phyloP scores from a whole-genome alignment of 257 asterid species.

The Solanum sitiens region DNA sequence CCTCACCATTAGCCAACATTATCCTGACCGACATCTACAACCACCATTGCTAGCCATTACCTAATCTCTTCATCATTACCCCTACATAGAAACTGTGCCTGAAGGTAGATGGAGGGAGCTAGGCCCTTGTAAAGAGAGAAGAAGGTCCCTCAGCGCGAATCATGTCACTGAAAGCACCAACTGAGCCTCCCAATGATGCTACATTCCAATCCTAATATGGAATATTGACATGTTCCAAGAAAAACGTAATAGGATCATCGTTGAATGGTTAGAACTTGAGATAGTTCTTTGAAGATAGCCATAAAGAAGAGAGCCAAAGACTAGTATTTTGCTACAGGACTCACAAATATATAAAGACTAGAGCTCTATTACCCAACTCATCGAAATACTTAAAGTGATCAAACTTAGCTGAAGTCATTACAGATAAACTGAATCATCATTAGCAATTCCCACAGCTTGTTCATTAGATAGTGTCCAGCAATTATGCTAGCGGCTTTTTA shows the following conservation, averaged over 20 bases:
- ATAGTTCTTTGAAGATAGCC: neutral
- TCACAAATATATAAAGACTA: neutral
- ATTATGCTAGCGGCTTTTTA: neutral
- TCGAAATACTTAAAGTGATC: neutral
- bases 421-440: neutral
- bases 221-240: neutral
- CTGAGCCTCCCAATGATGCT: conserved; percentile 86
- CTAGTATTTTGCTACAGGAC: neutral
- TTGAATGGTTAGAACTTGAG: neutral
- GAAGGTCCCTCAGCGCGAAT: conserved; percentile 65
- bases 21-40: neutral
- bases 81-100: conserved; percentile 75
- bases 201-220: conserved; percentile 84
- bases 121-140: conserved; percentile 87
- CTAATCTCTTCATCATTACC: no score
- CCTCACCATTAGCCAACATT: neutral
- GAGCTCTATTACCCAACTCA: neutral
- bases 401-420: neutral
- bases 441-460: neutral
- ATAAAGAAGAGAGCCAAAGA: neutral
- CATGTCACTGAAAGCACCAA: conserved; percentile 71
- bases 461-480: neutral
- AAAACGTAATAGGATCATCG: neutral
- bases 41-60: conserved; percentile 20
- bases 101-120: conserved; percentile 83